Conservation (phyloP, 192 early-diverging fungal genomes). For the Entomortierella beljakovae region DNA sequence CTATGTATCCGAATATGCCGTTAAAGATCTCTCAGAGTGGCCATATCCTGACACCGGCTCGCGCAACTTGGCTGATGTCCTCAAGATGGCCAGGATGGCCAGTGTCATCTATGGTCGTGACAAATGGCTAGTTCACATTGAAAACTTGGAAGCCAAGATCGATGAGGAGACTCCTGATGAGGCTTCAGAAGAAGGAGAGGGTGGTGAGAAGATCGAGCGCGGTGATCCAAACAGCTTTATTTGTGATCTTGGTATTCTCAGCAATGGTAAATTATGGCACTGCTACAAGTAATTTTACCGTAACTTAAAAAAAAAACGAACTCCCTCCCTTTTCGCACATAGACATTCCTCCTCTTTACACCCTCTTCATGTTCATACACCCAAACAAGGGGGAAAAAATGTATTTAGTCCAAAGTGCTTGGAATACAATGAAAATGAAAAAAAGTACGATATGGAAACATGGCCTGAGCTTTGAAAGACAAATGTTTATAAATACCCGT, state of each 20-base stretch:
- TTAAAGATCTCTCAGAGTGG: constrained; percentile 40
- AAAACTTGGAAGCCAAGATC: constrained; percentile 31
- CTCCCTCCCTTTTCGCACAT: not conserved
- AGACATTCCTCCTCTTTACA: not conserved
- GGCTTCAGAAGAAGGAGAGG: not conserved
- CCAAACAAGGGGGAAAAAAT: too few relatives aligned
- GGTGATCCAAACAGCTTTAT: constrained; percentile 37
- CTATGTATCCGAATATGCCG: constrained; percentile 26
- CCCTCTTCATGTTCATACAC: not conserved
- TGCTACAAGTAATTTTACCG: constrained; percentile 19
- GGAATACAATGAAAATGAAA: too few relatives aligned
- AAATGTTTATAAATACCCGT: too few relatives aligned
- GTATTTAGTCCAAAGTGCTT: too few relatives aligned
- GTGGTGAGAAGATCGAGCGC: not conserved
- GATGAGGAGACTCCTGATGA: constrained; percentile 8
- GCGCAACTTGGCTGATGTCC: constrained; percentile 23
- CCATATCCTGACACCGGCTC: constrained; percentile 36
- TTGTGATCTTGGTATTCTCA: constrained; percentile 37
- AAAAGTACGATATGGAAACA: too few relatives aligned
- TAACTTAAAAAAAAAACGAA: too few relatives aligned
- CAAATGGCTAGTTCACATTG: constrained; percentile 29
- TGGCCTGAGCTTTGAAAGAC: too few relatives aligned
- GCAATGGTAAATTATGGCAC: constrained; percentile 38
- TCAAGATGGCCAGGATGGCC: constrained; percentile 43
- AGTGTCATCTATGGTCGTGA: constrained; percentile 32